Conservation (phyloP, 1,284 basidiomycete genomes). For the Marasmius tenuissimus region DNA sequence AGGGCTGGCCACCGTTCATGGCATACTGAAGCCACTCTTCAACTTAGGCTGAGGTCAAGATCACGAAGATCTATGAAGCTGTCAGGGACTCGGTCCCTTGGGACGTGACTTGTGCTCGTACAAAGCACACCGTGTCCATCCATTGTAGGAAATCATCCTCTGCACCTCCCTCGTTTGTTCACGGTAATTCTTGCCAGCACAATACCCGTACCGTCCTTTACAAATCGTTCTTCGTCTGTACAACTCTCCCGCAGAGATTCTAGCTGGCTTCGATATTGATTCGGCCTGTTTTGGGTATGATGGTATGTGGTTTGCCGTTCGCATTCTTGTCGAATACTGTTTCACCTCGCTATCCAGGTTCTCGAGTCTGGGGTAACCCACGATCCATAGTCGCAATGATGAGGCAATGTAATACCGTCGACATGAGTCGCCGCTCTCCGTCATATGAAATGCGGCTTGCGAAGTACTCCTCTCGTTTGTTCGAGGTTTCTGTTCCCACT, state of each 20-base stretch:
- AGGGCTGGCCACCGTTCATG: not conserved
- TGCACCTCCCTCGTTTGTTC: not conserved
- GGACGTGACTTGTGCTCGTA: constrained; percentile 64
- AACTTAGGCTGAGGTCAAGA: constrained; percentile 54
- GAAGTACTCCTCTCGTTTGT: constrained; percentile 53
- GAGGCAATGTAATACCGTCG: constrained; percentile 60
- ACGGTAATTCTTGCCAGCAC: constrained; percentile 33
- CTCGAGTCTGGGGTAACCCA: constrained; percentile 56
- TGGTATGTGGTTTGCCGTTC: constrained; percentile 24
- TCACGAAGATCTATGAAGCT: constrained; percentile 55
- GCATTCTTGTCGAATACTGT: not conserved
- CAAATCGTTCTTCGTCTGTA: constrained; percentile 61
- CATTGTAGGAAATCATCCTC: constrained; percentile 39
- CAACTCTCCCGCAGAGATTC: constrained; percentile 56
- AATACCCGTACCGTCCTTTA: constrained; percentile 60
- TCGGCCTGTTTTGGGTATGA: constrained; percentile 58
- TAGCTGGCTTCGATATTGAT: constrained; percentile 65
- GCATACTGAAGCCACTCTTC: no score
- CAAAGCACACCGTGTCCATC: constrained; percentile 63
- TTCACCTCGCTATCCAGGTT: constrained; percentile 21
- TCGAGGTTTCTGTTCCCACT: constrained; percentile 54
- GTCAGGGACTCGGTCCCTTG: constrained; percentile 62
- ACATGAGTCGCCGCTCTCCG: constrained; percentile 57
- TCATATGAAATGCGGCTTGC: constrained; percentile 62
- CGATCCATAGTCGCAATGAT: constrained; percentile 56